Percentiles rank a stretch among this genome's conserved stretches.
phyloP scores from a whole-genome alignment of 371 early-diverging fungal genomes.

The Syncephalastrum sp. region DNA sequence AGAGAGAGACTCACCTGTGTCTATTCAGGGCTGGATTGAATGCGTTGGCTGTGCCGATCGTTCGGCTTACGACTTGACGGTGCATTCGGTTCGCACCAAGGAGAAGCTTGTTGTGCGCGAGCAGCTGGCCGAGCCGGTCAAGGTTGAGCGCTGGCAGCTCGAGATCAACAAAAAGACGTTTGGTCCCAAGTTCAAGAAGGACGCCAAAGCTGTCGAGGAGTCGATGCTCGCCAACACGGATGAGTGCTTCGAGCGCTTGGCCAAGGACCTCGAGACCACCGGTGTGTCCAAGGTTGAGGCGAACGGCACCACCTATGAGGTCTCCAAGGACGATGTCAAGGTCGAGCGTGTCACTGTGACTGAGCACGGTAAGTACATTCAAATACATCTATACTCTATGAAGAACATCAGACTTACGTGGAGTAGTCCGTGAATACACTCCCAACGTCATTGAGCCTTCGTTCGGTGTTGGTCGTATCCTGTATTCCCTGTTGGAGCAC shows the following conservation, averaged over 20 bases:
- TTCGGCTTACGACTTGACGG: constrained; percentile 96
- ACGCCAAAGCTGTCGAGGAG: constrained; percentile 87
- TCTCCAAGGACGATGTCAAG: constrained; percentile 74
- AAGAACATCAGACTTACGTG: background rate
- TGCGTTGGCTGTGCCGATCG: constrained; percentile 99
- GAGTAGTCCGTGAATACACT: constrained; percentile 89
- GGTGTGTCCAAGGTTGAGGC: constrained; percentile 55
- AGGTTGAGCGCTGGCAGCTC: constrained; percentile 75
- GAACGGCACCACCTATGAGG: constrained; percentile 71
- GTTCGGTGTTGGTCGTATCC: constrained; percentile 99
- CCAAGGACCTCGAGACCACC: constrained; percentile 52
- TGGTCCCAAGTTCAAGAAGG: constrained; percentile 91
- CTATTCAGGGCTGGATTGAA: constrained; percentile 97
- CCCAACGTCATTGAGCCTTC: constrained; percentile 99
- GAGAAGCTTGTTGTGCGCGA: constrained; percentile 94
- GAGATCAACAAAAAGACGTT: constrained; percentile 93
- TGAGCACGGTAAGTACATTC: constrained; percentile 64
- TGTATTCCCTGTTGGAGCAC: constrained; percentile 98
- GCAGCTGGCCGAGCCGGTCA: constrained; percentile 81
- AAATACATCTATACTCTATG: too few relatives aligned
- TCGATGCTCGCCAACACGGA: constrained; percentile 66
- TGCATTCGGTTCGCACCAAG: constrained; percentile 90
- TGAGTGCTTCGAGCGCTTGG: constrained; percentile 57
- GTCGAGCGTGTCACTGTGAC: constrained; percentile 75
- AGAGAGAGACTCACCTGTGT: background rate